These are phyloP conservation scores for Hanseniaspora hatyaiensis DNA, from an alignment of 805 yeast genomes.

Conservation along the genomic window DNA sequence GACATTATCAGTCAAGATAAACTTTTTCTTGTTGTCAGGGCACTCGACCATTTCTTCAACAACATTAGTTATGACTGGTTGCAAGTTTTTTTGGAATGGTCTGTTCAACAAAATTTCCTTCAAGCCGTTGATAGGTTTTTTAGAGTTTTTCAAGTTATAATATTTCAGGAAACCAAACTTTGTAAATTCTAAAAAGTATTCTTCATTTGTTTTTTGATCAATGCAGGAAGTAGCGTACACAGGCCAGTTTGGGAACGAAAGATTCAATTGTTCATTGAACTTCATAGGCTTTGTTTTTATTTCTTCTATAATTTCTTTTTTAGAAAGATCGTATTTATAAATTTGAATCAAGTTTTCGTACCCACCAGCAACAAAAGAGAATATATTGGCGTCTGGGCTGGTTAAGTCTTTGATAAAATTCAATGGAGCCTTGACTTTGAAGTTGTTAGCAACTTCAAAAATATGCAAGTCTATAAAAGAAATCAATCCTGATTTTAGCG, in stretches of 20 bases:
- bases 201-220: conserved; percentile 22
- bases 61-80: conserved; percentile 9
- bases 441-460: too few species aligned
- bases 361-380: conserved; percentile 71
- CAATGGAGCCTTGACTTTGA: conserved; percentile 2
- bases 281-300: conserved; percentile 45
- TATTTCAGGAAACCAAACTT: conserved; percentile 61
- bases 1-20: conserved; percentile 11
- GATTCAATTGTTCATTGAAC: conserved; percentile 53
- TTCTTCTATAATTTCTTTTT: conserved; percentile 53
- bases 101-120: conserved; percentile 24
- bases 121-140: conserved; percentile 45
- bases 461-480: not conserved
- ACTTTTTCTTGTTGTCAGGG: too few species aligned
- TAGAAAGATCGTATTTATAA: conserved; percentile 23
- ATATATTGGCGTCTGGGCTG: too few species aligned
- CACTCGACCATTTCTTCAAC: not conserved
- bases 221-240: conserved; percentile 45
- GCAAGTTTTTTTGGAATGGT: conserved; percentile 16
- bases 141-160: conserved; percentile 58
- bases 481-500: conserved; percentile 8
- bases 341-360: conserved; percentile 43
- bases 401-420: too few species aligned
- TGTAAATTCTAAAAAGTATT: conserved; percentile 49
- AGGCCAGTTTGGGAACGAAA: conserved; percentile 72